These are phyloP conservation scores for Brasenia schreberi DNA, from an alignment of 164 flowering plant species.

Conservation along the genomic window DNA sequence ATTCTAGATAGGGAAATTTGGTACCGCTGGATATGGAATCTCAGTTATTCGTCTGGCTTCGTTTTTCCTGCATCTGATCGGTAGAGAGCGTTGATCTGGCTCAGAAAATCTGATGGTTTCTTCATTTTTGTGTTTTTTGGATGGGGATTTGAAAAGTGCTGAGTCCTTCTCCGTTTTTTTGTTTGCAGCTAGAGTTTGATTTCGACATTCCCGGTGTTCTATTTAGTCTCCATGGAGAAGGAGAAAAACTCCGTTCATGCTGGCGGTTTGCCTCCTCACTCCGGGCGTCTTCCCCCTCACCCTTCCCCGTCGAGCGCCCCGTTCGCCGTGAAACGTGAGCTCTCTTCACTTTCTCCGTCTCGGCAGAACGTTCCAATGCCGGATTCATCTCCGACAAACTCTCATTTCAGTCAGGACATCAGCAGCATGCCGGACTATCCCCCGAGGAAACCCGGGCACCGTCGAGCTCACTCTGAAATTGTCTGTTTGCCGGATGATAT, in stretches of 20 bases:
- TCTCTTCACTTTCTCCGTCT: constrained; percentile 1
- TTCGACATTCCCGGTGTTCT: neutral
- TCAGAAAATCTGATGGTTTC: too few species aligned
- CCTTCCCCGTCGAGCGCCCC: constrained; percentile 2
- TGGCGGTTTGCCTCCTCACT: constrained; percentile 10
- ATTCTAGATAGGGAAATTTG: too few species aligned
- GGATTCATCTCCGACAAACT: constrained; percentile 17
- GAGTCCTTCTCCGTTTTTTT: too few species aligned
- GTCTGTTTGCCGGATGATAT: constrained; percentile 88
- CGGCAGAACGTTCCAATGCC: constrained; percentile 22
- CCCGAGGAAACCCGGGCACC: constrained; percentile 59
- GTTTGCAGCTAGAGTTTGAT: neutral
- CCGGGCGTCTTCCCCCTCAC: neutral
- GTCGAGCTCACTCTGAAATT: constrained; percentile 94
- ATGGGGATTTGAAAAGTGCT: too few species aligned
- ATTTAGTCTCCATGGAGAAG: constrained; percentile 12
- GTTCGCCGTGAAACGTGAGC: constrained; percentile 8
- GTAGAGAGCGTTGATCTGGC: too few species aligned
- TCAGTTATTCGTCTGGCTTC: too few species aligned
- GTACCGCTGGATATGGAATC: too few species aligned
- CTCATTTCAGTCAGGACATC: constrained; percentile 62
- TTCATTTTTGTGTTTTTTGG: too few species aligned
- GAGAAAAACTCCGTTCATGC: constrained; percentile 7
- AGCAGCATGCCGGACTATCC: constrained; percentile 92
- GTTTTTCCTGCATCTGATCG: too few species aligned